These are phyloP conservation scores for Rhizophora mangle DNA, from an alignment of 345 rosid genomes.

Conservation along the genomic window DNA sequence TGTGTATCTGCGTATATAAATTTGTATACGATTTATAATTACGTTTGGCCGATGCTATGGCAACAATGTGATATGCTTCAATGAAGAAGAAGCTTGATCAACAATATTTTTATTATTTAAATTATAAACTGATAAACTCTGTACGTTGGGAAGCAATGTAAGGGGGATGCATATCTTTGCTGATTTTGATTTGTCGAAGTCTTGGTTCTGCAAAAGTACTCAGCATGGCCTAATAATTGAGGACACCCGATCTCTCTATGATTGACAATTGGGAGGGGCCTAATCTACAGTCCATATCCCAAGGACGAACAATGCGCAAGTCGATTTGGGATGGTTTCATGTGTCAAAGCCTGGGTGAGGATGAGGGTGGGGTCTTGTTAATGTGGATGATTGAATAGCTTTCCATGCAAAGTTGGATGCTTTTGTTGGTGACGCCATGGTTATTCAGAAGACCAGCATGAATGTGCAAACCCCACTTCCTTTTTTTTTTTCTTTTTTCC, in stretches of 20 bases:
- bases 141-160: background rate
- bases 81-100: too few relatives aligned
- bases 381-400: conserved; percentile 8
- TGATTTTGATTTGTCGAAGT: too few relatives aligned
- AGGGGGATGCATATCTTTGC: too few relatives aligned
- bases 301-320: conserved; percentile 6
- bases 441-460: background rate
- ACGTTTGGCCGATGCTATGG: too few relatives aligned
- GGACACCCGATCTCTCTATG: background rate
- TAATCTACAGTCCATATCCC: conserved; percentile 16
- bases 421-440: conserved; percentile 33
- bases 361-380: conserved; percentile 5
- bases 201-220: background rate
- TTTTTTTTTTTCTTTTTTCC: background rate
- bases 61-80: background rate
- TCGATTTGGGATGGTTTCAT: background rate
- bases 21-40: too few relatives aligned
- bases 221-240: background rate
- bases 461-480: background rate
- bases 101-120: too few relatives aligned
- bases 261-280: conserved; percentile 11
- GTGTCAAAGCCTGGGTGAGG: conserved; percentile 4
- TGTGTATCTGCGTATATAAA: too few relatives aligned
- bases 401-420: conserved; percentile 17
- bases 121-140: background rate